Evolutionary conservation across 139 green algal species (phyloP), one percentile per base, ranked within the genome.

Genomic region (Gonium pectorale): DNA sequence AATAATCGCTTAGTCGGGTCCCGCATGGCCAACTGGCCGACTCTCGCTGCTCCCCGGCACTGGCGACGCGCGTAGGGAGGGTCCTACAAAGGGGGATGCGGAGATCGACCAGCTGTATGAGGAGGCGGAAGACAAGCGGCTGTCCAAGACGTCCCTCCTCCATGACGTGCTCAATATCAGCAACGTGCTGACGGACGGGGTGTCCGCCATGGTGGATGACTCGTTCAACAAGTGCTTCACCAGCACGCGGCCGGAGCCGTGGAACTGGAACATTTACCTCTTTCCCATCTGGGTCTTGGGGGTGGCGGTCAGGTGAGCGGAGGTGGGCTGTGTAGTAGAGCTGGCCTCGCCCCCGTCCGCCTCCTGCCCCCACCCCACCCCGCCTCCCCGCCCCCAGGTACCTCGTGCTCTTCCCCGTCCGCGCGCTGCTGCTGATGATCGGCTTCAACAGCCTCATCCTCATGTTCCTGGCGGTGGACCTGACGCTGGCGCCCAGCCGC

Each of bases 251-350:
- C 89, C 94, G 22, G 96, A 98, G 46, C 92, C 94, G 27, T 99
- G 97, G 98, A 99, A 99, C 88, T 99, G 95, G 95, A 99, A 99
- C 87, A 90, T 96, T 31, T 99, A 99, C 91, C 92, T 99, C 13
- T 96, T 97, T 75, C 96, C 97, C 3, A 46, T 97, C 19, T 99
- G 97, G 97, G 44, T 89, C 24, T 49, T 91, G 49, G 91, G 91
- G 15, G 66, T 92, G n/a, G 21, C 90, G 27, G 54, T 94, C 59
- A 78, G 90, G 72, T 83, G 62, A 43, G 26, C 56, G 56, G 19
- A 51, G n/a, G 60, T n/a, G n/a, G n/a, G n/a, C n/a, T n/a, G n/a
- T n/a, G n/a, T n/a, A n/a, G n/a, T n/a, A n/a, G n/a, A n/a, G n/a
- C n/a, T n/a, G n/a, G n/a, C n/a, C n/a, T n/a, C n/a, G n/a, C n/a